Evolutionary conservation across 441 rosid species (phyloP).

Genomic region (Eruca vesicaria): DNA sequence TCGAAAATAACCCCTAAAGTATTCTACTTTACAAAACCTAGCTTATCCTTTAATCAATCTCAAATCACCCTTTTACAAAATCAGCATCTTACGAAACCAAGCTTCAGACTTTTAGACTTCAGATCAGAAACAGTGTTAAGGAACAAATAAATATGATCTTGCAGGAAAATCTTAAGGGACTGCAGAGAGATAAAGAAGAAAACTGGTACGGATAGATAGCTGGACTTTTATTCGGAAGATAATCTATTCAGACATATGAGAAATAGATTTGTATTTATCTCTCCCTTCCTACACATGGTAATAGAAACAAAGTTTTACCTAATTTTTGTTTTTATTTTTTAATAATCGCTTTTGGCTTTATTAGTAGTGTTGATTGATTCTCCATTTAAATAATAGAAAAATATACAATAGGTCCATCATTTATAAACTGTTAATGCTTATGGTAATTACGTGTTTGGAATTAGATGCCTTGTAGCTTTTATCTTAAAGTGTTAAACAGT

Average conservation of each 20-base stretch:
- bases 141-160: neutral
- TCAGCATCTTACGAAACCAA: neutral
- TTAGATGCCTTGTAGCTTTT: slow-evolving; percentile 18
- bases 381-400: neutral
- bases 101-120: slow-evolving; percentile 10
- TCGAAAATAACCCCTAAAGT: slow-evolving; percentile 6
- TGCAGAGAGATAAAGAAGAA: neutral
- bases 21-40: neutral
- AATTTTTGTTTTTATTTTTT: neutral
- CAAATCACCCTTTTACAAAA: neutral
- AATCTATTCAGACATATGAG: neutral
- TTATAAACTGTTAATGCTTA: neutral
- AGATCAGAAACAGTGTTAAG: slow-evolving; percentile 4
- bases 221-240: neutral
- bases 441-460: slow-evolving; percentile 5
- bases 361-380: neutral
- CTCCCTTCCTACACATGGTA: neutral
- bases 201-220: slow-evolving; percentile 7
- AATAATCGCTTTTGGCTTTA: neutral
- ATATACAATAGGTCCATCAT: neutral
- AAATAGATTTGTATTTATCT: neutral
- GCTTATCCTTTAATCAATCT: slow-evolving; percentile 8
- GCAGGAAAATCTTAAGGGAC: neutral
- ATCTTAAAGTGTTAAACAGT: neutral
- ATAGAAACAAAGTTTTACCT: neutral